Evolutionary conservation across 2,329 filamentous ascomycete genomes (phyloP), one percentile per base, ranked within the genome.

Genomic region (Penicillium sp.): DNA sequence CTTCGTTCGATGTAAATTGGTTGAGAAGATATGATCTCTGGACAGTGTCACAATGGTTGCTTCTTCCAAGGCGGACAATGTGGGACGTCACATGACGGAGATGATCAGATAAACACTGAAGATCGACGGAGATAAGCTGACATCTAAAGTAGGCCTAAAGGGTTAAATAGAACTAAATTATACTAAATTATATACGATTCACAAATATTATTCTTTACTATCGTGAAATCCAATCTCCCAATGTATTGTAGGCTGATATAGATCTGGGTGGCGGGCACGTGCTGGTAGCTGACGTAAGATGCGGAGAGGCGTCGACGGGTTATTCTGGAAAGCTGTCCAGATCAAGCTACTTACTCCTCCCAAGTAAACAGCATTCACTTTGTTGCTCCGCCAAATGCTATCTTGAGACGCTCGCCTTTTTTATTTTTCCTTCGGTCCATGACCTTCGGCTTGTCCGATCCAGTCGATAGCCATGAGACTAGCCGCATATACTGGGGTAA

Each of bases 401-500:
- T 36, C 53, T 42, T 50, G 38, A 45, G 36, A 51, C 38, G 47
- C 40, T 31, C 37, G 38, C 37, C 36, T 28, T 38, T 28, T 50
- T 51, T 53, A 14, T 46, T 44, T 19, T 50, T 52, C 35, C 44
- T 58, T 58, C 60, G 57, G 55, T 68, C 62, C 57, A 72, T 73
- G 69, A 69, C 59, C 58, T 55, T 60, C 57, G 61, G 64, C 58
- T 65, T 58, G 51, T 56, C 57, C 55, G 53, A 52, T 36, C 59
- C 60, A 62, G 56, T 57, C 59, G 52, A 57, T 66, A 61, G 65
- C 62, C 65, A 82, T 78, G 78, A 78, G 75, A 72, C 73, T 80
- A 66, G 76, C 76, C 64, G 77, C 75, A 58, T 82, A 83, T 67
- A 73, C 79, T 64, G 79, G 78, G 73, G 80, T 82, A 76, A 69